Conservation (phyloP, 2,329 filamentous ascomycete species). For the Dryadomyces sulphureus region DNA sequence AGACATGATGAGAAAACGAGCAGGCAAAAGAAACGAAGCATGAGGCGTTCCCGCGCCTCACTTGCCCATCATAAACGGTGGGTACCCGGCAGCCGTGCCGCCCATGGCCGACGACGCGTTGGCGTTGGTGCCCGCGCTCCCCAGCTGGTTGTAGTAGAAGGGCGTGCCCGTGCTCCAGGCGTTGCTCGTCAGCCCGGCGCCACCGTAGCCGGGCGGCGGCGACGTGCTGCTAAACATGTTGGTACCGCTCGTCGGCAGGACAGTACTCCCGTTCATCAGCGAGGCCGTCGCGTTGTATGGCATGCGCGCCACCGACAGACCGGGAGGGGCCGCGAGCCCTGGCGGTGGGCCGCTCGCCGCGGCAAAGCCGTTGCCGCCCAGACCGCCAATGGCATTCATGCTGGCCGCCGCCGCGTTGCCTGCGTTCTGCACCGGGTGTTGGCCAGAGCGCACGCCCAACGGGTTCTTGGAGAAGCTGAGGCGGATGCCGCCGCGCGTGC, state of each 20-base stretch:
- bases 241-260: not conserved
- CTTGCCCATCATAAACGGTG: constrained; percentile 15
- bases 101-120: not conserved
- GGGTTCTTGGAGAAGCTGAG: constrained; percentile 97
- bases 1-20: not conserved
- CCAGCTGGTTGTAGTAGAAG: not conserved
- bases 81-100: constrained; percentile 10
- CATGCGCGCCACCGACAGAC: constrained; percentile 30
- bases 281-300: not conserved
- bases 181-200: constrained; percentile 5
- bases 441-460: constrained; percentile 73
- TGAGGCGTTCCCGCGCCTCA: not conserved
- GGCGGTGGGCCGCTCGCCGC: constrained; percentile 66
- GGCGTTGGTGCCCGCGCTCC: constrained; percentile 4
- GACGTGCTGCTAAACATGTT: constrained; percentile 5
- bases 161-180: constrained; percentile 10
- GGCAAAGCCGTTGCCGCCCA: constrained; percentile 42
- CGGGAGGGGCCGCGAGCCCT: constrained; percentile 62
- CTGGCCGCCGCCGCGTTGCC: constrained; percentile 34
- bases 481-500: constrained; percentile 84
- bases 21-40: not conserved
- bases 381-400: constrained; percentile 25
- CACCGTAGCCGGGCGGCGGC: constrained; percentile 2
- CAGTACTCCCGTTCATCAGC: not conserved
- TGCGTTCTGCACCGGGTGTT: constrained; percentile 29